These are phyloP conservation scores for Pyricularia pennisetigena DNA, from an alignment of 2,329 filamentous ascomycete species.

Conservation along the genomic window DNA sequence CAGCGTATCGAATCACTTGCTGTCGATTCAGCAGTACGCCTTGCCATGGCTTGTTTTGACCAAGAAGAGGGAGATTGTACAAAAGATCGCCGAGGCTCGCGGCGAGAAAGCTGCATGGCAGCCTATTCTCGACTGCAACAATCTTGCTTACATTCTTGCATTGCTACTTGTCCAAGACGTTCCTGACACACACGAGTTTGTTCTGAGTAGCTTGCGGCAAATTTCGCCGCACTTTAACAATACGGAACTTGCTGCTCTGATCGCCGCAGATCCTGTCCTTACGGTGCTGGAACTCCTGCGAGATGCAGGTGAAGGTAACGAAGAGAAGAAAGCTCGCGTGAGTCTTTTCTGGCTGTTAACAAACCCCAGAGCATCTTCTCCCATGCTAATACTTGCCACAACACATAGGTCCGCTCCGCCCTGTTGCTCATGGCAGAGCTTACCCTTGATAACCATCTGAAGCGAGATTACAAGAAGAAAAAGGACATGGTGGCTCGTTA, in stretches of 20 bases:
- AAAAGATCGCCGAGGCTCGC: constrained; percentile 69
- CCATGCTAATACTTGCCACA: neutral
- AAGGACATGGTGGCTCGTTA: constrained; percentile 59
- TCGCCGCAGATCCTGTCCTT: constrained; percentile 65
- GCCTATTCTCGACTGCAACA: constrained; percentile 43
- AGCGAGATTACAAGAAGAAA: constrained; percentile 31
- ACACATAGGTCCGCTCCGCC: constrained; percentile 33
- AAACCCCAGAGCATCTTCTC: neutral
- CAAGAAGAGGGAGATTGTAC: constrained; percentile 67
- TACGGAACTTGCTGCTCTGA: constrained; percentile 54
- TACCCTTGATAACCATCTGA: constrained; percentile 8
- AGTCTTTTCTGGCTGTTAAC: constrained; percentile 16
- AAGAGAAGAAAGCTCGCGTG: constrained; percentile 46
- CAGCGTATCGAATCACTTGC: constrained; percentile 62
- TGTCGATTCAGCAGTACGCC: constrained; percentile 69
- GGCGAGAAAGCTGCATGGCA: constrained; percentile 55
- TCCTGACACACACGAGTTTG: constrained; percentile 49
- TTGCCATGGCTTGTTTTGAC: constrained; percentile 79
- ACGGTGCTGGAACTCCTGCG: constrained; percentile 78
- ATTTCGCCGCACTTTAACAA: constrained; percentile 62
- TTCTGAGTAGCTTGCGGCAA: constrained; percentile 57
- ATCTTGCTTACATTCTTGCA: constrained; percentile 48
- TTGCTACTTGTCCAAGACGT: constrained; percentile 48
- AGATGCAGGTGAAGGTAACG: constrained; percentile 59
- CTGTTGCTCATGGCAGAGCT: constrained; percentile 32